Base-by-base conservation (phyloP, 2,329 filamentous ascomycete genomes). In the Aspergillus costaricaensis region DNA sequence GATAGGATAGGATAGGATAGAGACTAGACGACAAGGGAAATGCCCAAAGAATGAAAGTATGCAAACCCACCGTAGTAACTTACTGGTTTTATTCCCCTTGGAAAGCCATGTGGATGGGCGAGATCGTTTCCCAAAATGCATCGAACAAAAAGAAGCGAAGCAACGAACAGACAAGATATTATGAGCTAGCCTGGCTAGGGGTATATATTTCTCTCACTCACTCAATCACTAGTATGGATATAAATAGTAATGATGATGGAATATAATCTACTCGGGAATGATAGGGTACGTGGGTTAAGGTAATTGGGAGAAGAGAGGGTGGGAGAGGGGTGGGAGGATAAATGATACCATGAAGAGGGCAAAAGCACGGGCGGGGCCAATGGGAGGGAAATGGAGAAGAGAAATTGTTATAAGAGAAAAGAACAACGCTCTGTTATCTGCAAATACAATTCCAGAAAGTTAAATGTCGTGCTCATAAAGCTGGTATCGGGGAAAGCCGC, bases 361-460 rank as follows among this genome's bases (percentile, higher is more conserved):
- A 30, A 30, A 32, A 27, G 9, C n/a, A 41, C 36, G 23, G 39
- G 49, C 12, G 36, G 27, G 36, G 17, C 19, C 25, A 55, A 23
- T 43, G 19, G 48, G n/a, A 57, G 14, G 30, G 55, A 10, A 25
- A 39, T 47, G 32, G 53, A 57, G 43, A 32, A 58, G 19, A 41
- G 27, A 52, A 60, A 36, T 14, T 36, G 12, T 15, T 36, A 6
- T 19, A 21, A 19, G 41, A 44, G 19, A 21, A 21, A 23, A 53
- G 44, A 27, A 55, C 55, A 62, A 49, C 38, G 49, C 65, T 63
- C 52, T 62, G 59, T 66, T 66, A 65, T 70, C 62, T 66, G 68
- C 64, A 72, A 70, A 69, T 71, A 71, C 67, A 72, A 65, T 65
- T 65, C 67, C 59, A 72, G 67, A 68, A 36, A 67, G 61, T 56